These are phyloP conservation scores for Neurospora sp. DNA, from an alignment of 2,329 filamentous ascomycete species.

Conservation along the genomic window DNA sequence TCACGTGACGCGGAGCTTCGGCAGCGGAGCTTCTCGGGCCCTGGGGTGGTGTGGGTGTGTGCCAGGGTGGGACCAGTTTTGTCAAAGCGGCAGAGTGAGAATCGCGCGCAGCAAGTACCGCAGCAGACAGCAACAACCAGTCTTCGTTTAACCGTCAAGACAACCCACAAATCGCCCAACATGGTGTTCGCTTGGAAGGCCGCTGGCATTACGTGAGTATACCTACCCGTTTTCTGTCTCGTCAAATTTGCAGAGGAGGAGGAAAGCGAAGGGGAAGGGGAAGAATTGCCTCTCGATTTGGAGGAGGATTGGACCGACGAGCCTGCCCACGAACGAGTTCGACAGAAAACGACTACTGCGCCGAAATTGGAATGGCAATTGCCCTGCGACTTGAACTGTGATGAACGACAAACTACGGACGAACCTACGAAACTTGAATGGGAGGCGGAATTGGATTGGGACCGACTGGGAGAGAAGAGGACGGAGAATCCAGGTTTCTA, in stretches of 20 bases:
- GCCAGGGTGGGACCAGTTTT: background rate
- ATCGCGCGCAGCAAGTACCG: slow-evolving; percentile 22
- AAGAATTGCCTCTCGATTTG: background rate
- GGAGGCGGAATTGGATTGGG: background rate
- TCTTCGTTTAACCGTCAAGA: slow-evolving; percentile 20
- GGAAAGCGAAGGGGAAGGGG: background rate
- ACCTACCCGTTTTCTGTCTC: background rate
- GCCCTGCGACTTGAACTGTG: background rate
- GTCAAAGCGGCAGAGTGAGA: slow-evolving; percentile 2
- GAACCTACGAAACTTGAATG: background rate
- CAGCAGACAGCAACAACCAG: slow-evolving; percentile 13
- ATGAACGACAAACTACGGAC: background rate
- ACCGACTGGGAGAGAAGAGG: background rate
- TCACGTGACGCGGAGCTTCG: slow-evolving; percentile 19
- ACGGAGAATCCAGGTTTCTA: background rate
- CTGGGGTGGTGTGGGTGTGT: background rate
- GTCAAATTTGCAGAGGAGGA: too few relatives aligned
- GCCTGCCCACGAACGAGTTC: background rate
- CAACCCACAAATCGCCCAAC: slow-evolving; percentile 34
- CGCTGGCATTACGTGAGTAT: slow-evolving; percentile 83
- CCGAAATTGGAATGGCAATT: background rate
- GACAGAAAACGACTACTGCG: background rate
- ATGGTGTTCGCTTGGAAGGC: slow-evolving; percentile 99
- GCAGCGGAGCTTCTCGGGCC: slow-evolving; percentile 19
- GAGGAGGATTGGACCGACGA: background rate